A percentile compares a stretch with the other conserved stretches of the same genome.
Conservation (phyloP, 345 rosid genomes). For the Aquilaria yunnanensis region DNA sequence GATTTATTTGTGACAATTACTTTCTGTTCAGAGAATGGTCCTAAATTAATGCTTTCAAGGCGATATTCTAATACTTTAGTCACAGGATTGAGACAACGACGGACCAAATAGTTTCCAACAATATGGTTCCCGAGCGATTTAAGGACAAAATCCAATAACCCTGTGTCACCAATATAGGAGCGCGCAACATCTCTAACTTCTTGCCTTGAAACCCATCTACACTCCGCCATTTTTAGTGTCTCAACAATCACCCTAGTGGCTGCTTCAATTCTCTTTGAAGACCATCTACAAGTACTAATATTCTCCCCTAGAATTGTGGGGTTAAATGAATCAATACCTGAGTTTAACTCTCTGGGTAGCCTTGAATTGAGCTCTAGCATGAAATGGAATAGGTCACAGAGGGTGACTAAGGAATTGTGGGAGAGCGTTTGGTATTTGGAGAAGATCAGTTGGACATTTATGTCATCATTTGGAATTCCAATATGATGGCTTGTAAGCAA, state of each 20-base stretch:
- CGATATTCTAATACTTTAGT: conserved; percentile 85
- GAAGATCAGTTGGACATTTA: conserved; percentile 33
- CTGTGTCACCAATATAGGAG: conserved; percentile 85
- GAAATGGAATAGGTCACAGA: conserved; percentile 65
- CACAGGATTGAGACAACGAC: conserved; percentile 84
- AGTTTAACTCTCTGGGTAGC: conserved; percentile 43
- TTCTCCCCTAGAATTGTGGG: conserved; percentile 38
- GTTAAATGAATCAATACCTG: conserved; percentile 19
- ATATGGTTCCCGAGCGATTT: conserved; percentile 89
- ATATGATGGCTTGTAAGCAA: conserved; percentile 38
- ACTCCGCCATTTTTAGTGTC: conserved; percentile 50
- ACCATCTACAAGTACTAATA: conserved; percentile 66
- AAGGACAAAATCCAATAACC: conserved; percentile 78
- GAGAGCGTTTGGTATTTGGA: conserved; percentile 73
- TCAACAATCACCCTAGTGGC: conserved; percentile 81
- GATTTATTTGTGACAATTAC: conserved; percentile 27
- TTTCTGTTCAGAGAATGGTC: conserved; percentile 37
- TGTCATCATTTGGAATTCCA: conserved; percentile 33
- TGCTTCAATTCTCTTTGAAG: conserved; percentile 78
- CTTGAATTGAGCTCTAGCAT: conserved; percentile 58
- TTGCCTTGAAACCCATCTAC: conserved; percentile 83
- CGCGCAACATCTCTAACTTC: conserved; percentile 93
- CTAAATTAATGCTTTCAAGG: conserved; percentile 55
- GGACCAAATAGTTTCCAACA: conserved; percentile 81
- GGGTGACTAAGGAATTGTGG: conserved; percentile 43